Evolutionary conservation across 495 filamentous ascomycete genomes (phyloP), one percentile per base, ranked within the genome.

Genomic region (Penicillium argentinense): DNA sequence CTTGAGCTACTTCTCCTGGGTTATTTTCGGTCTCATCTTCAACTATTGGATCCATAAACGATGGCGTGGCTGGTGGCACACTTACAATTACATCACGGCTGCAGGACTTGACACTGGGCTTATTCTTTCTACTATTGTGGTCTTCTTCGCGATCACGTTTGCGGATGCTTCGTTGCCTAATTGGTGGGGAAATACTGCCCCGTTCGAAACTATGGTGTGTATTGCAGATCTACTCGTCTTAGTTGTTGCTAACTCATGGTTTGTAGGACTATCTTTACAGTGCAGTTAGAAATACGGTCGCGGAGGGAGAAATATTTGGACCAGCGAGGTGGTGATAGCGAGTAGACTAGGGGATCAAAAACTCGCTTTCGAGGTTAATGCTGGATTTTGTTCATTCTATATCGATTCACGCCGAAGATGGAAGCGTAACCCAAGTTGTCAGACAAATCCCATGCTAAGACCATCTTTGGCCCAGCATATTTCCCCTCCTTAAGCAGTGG

Each of bases 1-100:
- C 4, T 57, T 83, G 30, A 84, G 81, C 51, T 85, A 78, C 49
- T 61, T 79, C 7, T 72, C 71, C 1, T 85, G 81, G 81, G 76
- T 73, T 18, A 64, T 79, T 27, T 79, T 82, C 4, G 80, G 80
- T 5, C 80, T 71, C 40, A 45, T 79, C 3, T 85, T 85, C 69
- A 77, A 85, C 53, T 71, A 76, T 56, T 59, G 68, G 27, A 71
- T 85, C 46, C 65, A 70, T 34, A 72, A 71, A 38, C 62, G 69
- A 7, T 63, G 79, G 59, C 73, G 78, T 53, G 66, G 59, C 1
- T 84, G 81, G 82, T 85, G 81, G 81, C 69, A 69, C 47, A 57
- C 73, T 9, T 64, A 74, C 30, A 81, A 81, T 50, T 83, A 81
- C 47, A 56, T 81, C 49, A 79, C 75, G 3, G 74, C 75, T 18